Base-by-base conservation (phyloP, 2,329 filamentous ascomycete species). In the Trichoderma atroviride region DNA sequence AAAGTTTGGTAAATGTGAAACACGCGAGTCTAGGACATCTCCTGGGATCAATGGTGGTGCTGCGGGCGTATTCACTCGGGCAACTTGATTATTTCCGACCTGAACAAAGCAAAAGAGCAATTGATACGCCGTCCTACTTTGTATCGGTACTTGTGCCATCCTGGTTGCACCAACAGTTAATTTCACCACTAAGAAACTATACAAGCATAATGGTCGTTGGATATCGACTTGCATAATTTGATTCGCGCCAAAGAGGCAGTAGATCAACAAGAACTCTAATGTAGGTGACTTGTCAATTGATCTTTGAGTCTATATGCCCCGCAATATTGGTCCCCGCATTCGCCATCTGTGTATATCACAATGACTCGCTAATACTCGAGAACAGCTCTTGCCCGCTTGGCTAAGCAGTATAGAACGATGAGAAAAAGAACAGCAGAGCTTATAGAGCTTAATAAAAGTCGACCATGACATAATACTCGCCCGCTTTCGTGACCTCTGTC, bases 391-490 rank as follows among this genome's bases (percentile, higher is more conserved):
- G 31, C 31, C 31, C 31, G 31, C 31, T 33, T 33, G 31, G 31
- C 31, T 33, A 33, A 33, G 69, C 57, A 65, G 69, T 70, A 70
- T 69, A 70, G 69, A 27, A 2, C 27, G 4, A 27, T 2, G 2
- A 27, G 27, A 2, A 27, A 27, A 27, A 27, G 27, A 27, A n/a
- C n/a, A n/a, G n/a, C n/a, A n/a, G n/a, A n/a, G n/a, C n/a, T n/a
- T n/a, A n/a, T n/a, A n/a, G n/a, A n/a, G n/a, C n/a, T n/a, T n/a
- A n/a, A n/a, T n/a, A n/a, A n/a, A n/a, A n/a, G n/a, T n/a, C n/a
- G n/a, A n/a, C n/a, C n/a, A n/a, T n/a, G n/a, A n/a, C n/a, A n/a
- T n/a, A n/a, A n/a, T n/a, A n/a, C n/a, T n/a, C n/a, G n/a, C n/a
- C n/a, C n/a, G n/a, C n/a, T n/a, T n/a, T n/a, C n/a, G n/a, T n/a